Conservation (phyloP, 352 stramenopile species). For the Pythium phragmitis region DNA sequence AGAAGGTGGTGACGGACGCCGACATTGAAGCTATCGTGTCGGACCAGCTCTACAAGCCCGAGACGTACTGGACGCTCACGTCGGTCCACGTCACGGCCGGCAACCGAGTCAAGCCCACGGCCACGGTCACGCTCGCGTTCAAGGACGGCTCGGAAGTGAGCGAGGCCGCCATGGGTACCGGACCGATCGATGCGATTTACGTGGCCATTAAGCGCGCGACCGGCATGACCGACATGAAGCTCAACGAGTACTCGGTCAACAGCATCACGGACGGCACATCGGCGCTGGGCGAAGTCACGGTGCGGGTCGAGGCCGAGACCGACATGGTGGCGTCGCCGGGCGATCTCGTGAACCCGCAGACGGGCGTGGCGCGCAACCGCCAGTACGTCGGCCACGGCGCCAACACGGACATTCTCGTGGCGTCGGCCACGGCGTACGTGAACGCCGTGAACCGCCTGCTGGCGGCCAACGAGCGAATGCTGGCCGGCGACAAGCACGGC, state of each 20-base stretch:
- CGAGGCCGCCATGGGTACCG: conserved; percentile 86
- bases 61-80: conserved; percentile 87
- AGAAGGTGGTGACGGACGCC: conserved; percentile 91
- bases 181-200: conserved; percentile 88
- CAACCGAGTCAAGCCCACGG: conserved; percentile 89
- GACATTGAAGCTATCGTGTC: conserved; percentile 91
- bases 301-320: conserved; percentile 68
- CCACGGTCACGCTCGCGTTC: conserved; percentile 87
- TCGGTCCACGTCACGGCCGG: conserved; percentile 88
- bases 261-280: conserved; percentile 87
- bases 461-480: conserved; percentile 56
- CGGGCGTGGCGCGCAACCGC: conserved; percentile 67
- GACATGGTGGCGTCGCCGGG: conserved; percentile 33
- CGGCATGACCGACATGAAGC: conserved; percentile 72
- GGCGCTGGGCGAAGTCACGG: conserved; percentile 84
- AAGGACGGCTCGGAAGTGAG: conserved; percentile 89
- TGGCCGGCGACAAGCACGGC: conserved; percentile 11
- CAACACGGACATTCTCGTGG: conserved; percentile 90
- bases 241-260: conserved; percentile 88
- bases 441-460: conserved; percentile 87
- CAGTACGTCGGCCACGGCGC: conserved; percentile 89
- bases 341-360: conserved; percentile 87
- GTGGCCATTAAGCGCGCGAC: conserved; percentile 85
- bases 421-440: conserved; percentile 85
- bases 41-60: conserved; percentile 89